phyloP scores from a whole-genome alignment of 352 stramenopile species.

The Salisapilia sapeloensis region DNA sequence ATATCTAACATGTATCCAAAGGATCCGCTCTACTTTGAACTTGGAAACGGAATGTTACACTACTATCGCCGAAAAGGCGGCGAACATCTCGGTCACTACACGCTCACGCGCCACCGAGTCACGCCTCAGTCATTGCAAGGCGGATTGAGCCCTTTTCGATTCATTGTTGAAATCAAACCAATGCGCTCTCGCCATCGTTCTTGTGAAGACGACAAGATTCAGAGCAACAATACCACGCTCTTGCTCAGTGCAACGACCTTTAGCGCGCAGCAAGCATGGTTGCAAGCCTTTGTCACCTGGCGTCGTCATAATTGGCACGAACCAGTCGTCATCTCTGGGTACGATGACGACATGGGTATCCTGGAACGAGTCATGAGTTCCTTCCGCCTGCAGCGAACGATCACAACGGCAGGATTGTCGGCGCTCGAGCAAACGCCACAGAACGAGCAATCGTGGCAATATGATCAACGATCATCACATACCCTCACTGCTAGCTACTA shows the following conservation, averaged over 20 bases:
- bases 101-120: slow-evolving; percentile 53
- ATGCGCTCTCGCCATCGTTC: slow-evolving; percentile 63
- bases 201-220: slow-evolving; percentile 42
- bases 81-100: slow-evolving; percentile 50
- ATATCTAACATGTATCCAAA: too few species aligned
- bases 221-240: slow-evolving; percentile 33
- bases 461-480: too few species aligned
- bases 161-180: slow-evolving; percentile 48
- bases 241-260: slow-evolving; percentile 35
- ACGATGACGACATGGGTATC: slow-evolving; percentile 29
- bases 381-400: slow-evolving; percentile 1
- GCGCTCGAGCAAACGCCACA: too few species aligned
- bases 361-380: neutral
- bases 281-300: slow-evolving; percentile 53
- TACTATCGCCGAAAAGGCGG: slow-evolving; percentile 63
- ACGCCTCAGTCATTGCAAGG: slow-evolving; percentile 19
- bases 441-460: too few species aligned
- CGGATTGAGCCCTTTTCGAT: slow-evolving; percentile 35
- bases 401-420: too few species aligned
- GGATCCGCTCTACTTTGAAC: slow-evolving; percentile 67
- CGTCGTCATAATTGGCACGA: slow-evolving; percentile 64
- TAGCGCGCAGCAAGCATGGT: slow-evolving; percentile 33
- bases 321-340: slow-evolving; percentile 30
- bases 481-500: too few species aligned
- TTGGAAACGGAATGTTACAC: slow-evolving; percentile 45